Percentiles rank a stretch among this genome's conserved stretches.
Conservation (phyloP, 169 alveolate species). For the Cyclospora cayetanensis region DNA sequence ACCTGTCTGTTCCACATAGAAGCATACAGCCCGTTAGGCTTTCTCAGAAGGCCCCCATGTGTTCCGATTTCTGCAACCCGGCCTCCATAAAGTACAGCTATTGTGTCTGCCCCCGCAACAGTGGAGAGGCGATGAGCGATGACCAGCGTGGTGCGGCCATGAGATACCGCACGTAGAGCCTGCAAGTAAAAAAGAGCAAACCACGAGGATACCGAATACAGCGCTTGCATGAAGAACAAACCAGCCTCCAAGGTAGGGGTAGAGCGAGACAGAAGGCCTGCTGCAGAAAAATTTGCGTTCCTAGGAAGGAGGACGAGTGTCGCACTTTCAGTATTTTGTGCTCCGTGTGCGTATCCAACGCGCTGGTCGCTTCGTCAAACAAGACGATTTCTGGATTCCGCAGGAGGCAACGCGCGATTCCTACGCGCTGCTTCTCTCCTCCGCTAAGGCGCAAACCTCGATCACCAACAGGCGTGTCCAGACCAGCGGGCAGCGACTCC, state of each 20-base stretch:
- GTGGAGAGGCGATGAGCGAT: conserved; percentile 94
- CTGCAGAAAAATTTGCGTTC: neutral
- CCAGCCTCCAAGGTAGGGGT: neutral
- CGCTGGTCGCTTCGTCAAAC: conserved; percentile 98
- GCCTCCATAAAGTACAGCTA: conserved; percentile 75
- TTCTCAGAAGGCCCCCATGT: conserved; percentile 71
- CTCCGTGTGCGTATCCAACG: conserved; percentile 93
- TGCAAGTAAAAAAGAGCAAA: neutral
- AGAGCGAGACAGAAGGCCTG: neutral
- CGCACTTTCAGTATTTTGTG: conserved; percentile 80
- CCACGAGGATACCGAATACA: neutral
- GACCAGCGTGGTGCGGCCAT: conserved; percentile 87
- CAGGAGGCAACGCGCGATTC: conserved; percentile 96
- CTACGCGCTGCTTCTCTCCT: conserved; percentile 98
- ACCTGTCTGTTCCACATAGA: conserved; percentile 65
- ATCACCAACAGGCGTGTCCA: conserved; percentile 95
- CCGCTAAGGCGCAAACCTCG: conserved; percentile 97
- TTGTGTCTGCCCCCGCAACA: conserved; percentile 79
- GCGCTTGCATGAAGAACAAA: neutral
- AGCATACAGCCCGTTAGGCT: conserved; percentile 42
- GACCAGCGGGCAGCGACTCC: conserved; percentile 86
- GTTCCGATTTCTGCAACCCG: conserved; percentile 75
- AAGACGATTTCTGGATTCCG: conserved; percentile 94
- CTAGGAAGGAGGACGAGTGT: neutral
- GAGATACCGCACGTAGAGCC: conserved; percentile 74